Evolutionary conservation across 768 basidiomycete genomes (phyloP).

Genomic region (Chalciporus piperatus): DNA sequence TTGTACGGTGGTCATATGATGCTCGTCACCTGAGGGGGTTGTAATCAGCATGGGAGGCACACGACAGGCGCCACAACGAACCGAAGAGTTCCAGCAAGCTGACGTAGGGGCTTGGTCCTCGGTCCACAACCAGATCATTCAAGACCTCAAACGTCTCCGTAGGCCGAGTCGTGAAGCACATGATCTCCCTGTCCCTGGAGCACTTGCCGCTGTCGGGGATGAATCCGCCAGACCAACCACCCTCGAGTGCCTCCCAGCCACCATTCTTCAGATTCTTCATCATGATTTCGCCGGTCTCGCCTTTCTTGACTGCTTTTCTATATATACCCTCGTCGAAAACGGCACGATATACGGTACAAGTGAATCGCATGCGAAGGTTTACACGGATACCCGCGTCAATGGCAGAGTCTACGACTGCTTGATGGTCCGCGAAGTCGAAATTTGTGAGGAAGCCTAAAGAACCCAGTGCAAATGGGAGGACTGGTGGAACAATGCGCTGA

Average conservation of each 20-base stretch:
- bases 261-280: constrained; percentile 89
- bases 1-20: constrained; percentile 99
- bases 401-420: constrained; percentile 79
- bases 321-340: constrained; percentile 68
- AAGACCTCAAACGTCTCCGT: constrained; percentile 95
- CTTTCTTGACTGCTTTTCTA: constrained; percentile 86
- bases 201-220: constrained; percentile 44
- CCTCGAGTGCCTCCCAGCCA: constrained; percentile 97
- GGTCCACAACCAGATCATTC: constrained; percentile 96
- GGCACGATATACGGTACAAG: constrained; percentile 96
- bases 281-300: constrained; percentile 93
- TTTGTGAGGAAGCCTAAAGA: constrained; percentile 97
- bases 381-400: constrained; percentile 94
- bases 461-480: constrained; percentile 94
- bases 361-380: constrained; percentile 98
- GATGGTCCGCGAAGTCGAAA: constrained; percentile 89
- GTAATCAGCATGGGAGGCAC: constrained; percentile 2
- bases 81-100: constrained; percentile 95
- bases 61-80: constrained; percentile 37
- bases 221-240: constrained; percentile 54
- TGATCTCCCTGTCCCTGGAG: constrained; percentile 91
- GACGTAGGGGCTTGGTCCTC: constrained; percentile 97
- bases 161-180: constrained; percentile 94
- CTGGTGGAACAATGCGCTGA: constrained; percentile 97
- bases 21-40: constrained; percentile 78